A percentile compares a stretch with the other conserved stretches of the same genome.
phyloP scores from a whole-genome alignment of 331 rosid species.

The Rosa hybrid region DNA sequence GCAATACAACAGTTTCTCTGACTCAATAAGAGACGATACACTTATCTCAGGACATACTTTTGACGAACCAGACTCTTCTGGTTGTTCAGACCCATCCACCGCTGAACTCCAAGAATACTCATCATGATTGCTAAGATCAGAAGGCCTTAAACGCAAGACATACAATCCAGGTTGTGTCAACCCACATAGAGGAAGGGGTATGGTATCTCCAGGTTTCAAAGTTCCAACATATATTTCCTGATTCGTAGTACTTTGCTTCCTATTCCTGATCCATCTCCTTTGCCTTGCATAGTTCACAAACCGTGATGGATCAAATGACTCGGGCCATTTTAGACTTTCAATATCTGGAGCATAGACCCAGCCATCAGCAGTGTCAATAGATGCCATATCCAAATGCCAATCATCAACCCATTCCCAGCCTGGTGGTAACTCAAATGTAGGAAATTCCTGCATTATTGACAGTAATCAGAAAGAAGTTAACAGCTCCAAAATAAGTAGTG shows the following conservation, averaged over 20 bases:
- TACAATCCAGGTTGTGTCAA: slow-evolving; percentile 64
- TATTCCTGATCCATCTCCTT: slow-evolving; percentile 80
- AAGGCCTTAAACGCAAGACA: slow-evolving; percentile 74
- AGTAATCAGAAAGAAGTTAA: slow-evolving; percentile 15
- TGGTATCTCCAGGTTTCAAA: slow-evolving; percentile 81
- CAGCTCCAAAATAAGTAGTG: slow-evolving; percentile 14
- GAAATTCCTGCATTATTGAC: slow-evolving; percentile 44
- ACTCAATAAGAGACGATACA: slow-evolving; percentile 74
- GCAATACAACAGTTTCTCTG: slow-evolving; percentile 81
- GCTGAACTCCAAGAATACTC: slow-evolving; percentile 89
- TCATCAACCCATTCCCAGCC: slow-evolving; percentile 95
- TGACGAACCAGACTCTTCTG: slow-evolving; percentile 41
- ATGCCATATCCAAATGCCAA: slow-evolving; percentile 77
- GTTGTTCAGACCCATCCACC: slow-evolving; percentile 48
- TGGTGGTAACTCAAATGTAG: slow-evolving; percentile 53
- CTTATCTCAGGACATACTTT: slow-evolving; percentile 49
- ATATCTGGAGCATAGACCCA: slow-evolving; percentile 82
- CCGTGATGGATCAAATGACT: slow-evolving; percentile 49
- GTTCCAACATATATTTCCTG: slow-evolving; percentile 62
- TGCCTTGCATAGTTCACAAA: slow-evolving; percentile 61
- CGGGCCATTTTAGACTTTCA: slow-evolving; percentile 78
- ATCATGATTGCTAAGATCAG: slow-evolving; percentile 35
- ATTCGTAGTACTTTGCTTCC: slow-evolving; percentile 49
- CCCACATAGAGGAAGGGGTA: slow-evolving; percentile 74
- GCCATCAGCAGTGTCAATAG: slow-evolving; percentile 61